phyloP scores from a whole-genome alignment of 768 basidiomycete species.

The Chalciporus piperatus region DNA sequence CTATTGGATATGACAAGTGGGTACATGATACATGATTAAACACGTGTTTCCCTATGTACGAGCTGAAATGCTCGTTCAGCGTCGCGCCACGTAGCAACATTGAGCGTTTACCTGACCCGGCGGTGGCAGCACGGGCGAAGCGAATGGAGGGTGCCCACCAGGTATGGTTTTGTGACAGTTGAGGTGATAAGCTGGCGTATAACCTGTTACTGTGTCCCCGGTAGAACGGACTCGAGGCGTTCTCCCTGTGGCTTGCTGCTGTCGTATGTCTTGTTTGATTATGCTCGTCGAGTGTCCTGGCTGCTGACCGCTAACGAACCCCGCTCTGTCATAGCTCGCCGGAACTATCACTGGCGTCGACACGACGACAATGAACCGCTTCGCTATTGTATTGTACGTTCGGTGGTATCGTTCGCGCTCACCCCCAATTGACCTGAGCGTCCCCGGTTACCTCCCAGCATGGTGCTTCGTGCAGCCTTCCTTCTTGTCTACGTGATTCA shows the following conservation, averaged over 20 bases:
- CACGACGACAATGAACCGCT: background rate
- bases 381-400: conserved; percentile 1
- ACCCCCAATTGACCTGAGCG: too few species aligned
- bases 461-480: conserved; percentile 2
- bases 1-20: conserved; percentile 6
- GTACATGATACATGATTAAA: background rate
- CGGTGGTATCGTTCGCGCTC: background rate
- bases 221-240: conserved; percentile 2
- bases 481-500: background rate
- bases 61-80: background rate
- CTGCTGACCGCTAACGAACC: too few species aligned
- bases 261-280: background rate
- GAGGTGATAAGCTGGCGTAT: background rate
- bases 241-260: conserved; percentile 4
- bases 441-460: background rate
- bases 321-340: background rate
- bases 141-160: conserved; percentile 7
- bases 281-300: too few species aligned
- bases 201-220: background rate
- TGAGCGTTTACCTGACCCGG: background rate
- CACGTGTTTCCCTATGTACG: background rate
- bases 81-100: conserved; percentile 3
- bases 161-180: background rate
- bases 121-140: background rate
- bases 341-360: background rate